Conservation (phyloP, 495 filamentous ascomycete species). For the Niebla homalea region DNA sequence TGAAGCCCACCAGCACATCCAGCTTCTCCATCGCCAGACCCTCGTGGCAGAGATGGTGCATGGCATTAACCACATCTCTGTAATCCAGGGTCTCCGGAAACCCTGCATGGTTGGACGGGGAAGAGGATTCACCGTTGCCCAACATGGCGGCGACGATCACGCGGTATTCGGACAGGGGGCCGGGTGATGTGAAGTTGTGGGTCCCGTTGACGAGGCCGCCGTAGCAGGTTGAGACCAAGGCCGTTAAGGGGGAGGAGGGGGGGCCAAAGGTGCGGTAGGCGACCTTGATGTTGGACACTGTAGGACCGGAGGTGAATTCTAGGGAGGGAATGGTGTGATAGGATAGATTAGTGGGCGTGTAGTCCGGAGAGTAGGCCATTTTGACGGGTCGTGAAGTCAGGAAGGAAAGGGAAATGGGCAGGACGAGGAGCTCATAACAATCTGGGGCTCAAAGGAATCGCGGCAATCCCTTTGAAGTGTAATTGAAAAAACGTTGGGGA, state of each 20-base stretch:
- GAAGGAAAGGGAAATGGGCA: not conserved
- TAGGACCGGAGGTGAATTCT: conserved; percentile 23
- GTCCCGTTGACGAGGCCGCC: conserved; percentile 31
- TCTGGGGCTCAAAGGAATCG: too few species aligned
- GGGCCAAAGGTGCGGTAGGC: conserved; percentile 32
- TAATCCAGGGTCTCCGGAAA: conserved; percentile 21
- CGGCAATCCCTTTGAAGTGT: too few species aligned
- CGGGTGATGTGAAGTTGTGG: conserved; percentile 22
- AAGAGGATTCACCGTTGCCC: conserved; percentile 26
- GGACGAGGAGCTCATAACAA: not conserved
- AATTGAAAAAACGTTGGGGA: too few species aligned
- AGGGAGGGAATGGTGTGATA: conserved; percentile 26
- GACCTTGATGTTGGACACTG: conserved; percentile 21
- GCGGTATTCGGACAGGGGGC: conserved; percentile 20
- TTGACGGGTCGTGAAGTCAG: not conserved
- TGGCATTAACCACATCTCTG: conserved; percentile 24
- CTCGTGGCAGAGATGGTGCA: conserved; percentile 18
- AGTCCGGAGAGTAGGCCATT: not conserved
- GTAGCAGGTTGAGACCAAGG: conserved; percentile 37
- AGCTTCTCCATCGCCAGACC: conserved; percentile 18
- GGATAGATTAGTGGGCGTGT: conserved; percentile 18
- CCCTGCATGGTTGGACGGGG: conserved; percentile 21
- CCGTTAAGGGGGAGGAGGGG: conserved; percentile 21
- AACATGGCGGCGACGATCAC: conserved; percentile 28
- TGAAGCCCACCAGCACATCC: conserved; percentile 30